Conservation (phyloP, 208 protist species). For the Leishmania aethiopica region DNA sequence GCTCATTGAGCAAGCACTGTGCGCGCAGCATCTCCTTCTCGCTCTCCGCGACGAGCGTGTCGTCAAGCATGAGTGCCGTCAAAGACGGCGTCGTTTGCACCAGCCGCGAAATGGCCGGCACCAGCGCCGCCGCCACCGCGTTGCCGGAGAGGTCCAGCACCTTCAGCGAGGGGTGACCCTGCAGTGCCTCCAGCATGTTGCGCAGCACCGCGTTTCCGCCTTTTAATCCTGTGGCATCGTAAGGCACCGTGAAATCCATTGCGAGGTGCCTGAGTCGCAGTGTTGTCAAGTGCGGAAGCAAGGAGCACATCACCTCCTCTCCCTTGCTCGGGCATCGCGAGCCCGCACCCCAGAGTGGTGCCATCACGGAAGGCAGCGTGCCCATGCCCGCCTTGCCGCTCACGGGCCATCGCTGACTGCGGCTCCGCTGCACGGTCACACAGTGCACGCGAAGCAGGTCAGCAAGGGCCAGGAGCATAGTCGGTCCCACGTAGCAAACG, state of each 20-base stretch:
- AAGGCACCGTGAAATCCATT: constrained; percentile 11
- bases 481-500: constrained; percentile 32
- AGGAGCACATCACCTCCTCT: constrained; percentile 20
- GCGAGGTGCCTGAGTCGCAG: constrained; percentile 18
- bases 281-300: constrained; percentile 19
- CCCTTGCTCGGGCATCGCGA: neutral
- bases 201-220: constrained; percentile 27
- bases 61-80: constrained; percentile 32
- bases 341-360: constrained; percentile 13
- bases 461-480: constrained; percentile 34
- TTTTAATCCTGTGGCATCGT: neutral
- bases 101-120: constrained; percentile 45
- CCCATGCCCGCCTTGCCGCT: neutral
- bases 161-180: constrained; percentile 39
- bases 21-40: constrained; percentile 37
- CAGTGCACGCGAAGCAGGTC: constrained; percentile 41
- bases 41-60: constrained; percentile 30
- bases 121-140: constrained; percentile 44
- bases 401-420: neutral
- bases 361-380: constrained; percentile 12
- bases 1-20: constrained; percentile 36
- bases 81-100: constrained; percentile 45
- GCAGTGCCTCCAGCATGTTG: constrained; percentile 37
- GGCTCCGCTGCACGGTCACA: neutral
- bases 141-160: constrained; percentile 58